Base-by-base conservation (phyloP, 768 basidiomycete species). In the Kwoniella heveanensis region DNA sequence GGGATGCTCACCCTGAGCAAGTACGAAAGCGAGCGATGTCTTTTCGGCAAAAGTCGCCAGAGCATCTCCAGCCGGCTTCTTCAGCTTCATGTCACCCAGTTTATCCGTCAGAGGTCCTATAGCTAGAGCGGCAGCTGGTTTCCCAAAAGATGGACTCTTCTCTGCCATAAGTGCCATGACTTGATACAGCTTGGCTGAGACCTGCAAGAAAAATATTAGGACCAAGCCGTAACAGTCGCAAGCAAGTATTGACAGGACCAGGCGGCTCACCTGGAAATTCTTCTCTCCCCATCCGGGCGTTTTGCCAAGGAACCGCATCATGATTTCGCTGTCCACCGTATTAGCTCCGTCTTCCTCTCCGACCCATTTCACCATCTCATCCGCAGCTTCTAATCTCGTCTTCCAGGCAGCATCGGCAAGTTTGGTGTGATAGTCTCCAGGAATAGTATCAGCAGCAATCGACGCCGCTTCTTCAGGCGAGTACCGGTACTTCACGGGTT, bases 211-310 rank as follows among this genome's bases (percentile, higher is more conserved):
- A 7, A 54, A 21, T 32, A 15, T 2, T 37, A 36, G 13, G 32
- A 36, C 7, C 13, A 7, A 36, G 32, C 32, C 7, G 6, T 36
- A 13, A 36, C 32, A 13, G n/a, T n/a, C n/a, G n/a, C n/a, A n/a
- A n/a, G n/a, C n/a, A n/a, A n/a, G n/a, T n/a, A n/a, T n/a, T 50
- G 37, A 8, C 5, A 9, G 5, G 13, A 13, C 13, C 13, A 13
- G 13, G 32, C 32, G 13, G 70, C 80, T 60, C 64, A 90, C 94
- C 83, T 99, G 95, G 70, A 99, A 99, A 74, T 98, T 99, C 83
- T 96, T 98, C 82, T 99, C 96, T n/a, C 84, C 85, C 93, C 92
- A 97, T 1, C 94, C 92, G 67, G 83, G 83, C 46, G 90, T 92
- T 83, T 95, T 98, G 2, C 86, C 88, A 63, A 98, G 81, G 68